Evolutionary conservation across 2,329 filamentous ascomycete species (phyloP).

Genomic region (Fusarium udum): DNA sequence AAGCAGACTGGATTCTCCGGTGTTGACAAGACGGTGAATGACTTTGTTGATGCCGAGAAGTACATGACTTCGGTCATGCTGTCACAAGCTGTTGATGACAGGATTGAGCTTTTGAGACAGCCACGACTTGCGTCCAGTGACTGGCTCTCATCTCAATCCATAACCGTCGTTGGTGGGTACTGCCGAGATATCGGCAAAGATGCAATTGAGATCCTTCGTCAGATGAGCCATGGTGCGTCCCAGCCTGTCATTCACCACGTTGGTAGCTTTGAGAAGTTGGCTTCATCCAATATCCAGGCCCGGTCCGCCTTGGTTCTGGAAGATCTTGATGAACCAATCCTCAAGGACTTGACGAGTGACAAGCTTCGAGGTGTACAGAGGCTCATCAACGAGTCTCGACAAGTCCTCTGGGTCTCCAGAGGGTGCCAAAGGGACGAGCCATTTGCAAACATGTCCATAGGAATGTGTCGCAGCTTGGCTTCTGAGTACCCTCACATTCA

Average conservation of each 20-base stretch:
- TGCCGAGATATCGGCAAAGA: neutral
- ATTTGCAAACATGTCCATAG: constrained; percentile 8
- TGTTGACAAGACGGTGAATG: neutral
- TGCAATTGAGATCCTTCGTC: neutral
- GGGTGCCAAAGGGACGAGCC: constrained; percentile 1
- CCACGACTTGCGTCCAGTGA: neutral
- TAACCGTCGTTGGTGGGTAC: neutral
- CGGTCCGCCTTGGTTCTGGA: neutral
- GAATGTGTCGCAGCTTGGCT: constrained; percentile 7
- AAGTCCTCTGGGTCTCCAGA: constrained; percentile 3
- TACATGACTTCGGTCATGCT: constrained; percentile 7
- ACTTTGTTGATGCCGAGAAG: neutral
- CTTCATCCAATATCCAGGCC: neutral
- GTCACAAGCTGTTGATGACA: neutral
- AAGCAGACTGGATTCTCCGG: neutral
- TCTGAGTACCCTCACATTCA: constrained; percentile 7
- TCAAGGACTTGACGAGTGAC: neutral
- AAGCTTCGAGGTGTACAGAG: constrained; percentile 1
- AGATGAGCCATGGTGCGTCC: neutral
- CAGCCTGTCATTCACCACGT: neutral
- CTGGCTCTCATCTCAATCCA: neutral
- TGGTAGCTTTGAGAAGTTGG: neutral
- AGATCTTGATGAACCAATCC: constrained; percentile 8
- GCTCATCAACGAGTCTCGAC: neutral
- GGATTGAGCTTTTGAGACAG: neutral